phyloP scores from a whole-genome alignment of 2,329 filamentous ascomycete species.

The Lachnellula hyalina region DNA sequence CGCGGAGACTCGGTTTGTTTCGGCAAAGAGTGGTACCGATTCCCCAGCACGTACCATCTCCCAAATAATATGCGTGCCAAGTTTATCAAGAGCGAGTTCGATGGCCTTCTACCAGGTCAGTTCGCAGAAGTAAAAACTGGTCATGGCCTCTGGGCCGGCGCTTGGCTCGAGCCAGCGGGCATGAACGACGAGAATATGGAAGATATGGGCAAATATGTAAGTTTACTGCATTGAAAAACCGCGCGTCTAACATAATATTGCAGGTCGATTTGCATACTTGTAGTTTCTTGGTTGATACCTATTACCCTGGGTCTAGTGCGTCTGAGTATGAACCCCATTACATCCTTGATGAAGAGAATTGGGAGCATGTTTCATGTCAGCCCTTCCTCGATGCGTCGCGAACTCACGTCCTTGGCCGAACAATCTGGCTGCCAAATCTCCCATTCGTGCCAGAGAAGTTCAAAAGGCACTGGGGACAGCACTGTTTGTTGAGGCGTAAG shows the following conservation, averaged over 20 bases:
- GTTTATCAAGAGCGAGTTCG: slow-evolving; percentile 87
- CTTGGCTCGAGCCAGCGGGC: slow-evolving; percentile 73
- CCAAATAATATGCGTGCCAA: slow-evolving; percentile 79
- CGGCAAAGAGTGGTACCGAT: slow-evolving; percentile 97
- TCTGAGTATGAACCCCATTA: slow-evolving; percentile 77
- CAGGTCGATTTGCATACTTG: slow-evolving; percentile 67
- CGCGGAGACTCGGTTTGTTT: slow-evolving; percentile 73
- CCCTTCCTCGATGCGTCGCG: slow-evolving; percentile 74
- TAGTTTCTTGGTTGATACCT: slow-evolving; percentile 81
- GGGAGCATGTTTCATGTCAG: slow-evolving; percentile 72
- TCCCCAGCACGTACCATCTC: slow-evolving; percentile 87
- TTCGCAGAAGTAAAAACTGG: slow-evolving; percentile 70
- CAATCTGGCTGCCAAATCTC: slow-evolving; percentile 75
- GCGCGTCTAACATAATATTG: slow-evolving; percentile 1
- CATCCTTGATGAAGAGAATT: slow-evolving; percentile 64
- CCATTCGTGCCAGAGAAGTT: slow-evolving; percentile 63
- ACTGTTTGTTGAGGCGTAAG: slow-evolving; percentile 72
- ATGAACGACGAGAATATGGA: slow-evolving; percentile 92
- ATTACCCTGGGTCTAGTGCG: slow-evolving; percentile 56
- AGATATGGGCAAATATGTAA: slow-evolving; percentile 79
- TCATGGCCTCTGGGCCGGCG: slow-evolving; percentile 71
- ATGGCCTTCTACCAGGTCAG: slow-evolving; percentile 81
- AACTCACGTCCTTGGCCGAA: slow-evolving; percentile 68
- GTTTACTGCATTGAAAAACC: slow-evolving; percentile 22
- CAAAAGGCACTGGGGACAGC: slow-evolving; percentile 76